Conservation (phyloP, 306 rosid species). For the Lathyrus aphaca region DNA sequence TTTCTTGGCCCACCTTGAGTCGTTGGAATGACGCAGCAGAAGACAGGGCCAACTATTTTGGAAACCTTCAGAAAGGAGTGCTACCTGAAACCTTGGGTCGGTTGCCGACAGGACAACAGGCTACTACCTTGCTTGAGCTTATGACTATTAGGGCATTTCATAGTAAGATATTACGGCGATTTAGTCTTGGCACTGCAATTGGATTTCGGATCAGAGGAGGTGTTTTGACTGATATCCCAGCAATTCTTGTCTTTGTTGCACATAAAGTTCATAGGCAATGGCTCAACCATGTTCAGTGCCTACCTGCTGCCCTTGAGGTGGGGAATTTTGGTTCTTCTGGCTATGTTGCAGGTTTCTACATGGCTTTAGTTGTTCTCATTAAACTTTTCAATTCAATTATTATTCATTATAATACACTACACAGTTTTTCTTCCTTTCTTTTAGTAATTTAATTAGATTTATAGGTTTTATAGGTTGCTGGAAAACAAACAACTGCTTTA, state of each 20-base stretch:
- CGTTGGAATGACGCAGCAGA: slow-evolving; percentile 86
- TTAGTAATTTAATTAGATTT: slow-evolving; percentile 11
- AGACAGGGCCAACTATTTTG: slow-evolving; percentile 88
- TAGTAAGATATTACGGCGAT: slow-evolving; percentile 87
- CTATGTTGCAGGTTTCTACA: slow-evolving; percentile 54
- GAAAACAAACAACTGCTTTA: slow-evolving; percentile 18
- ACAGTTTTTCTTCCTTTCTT: background rate
- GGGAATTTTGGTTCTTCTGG: slow-evolving; percentile 60
- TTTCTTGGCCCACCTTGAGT: slow-evolving; percentile 97
- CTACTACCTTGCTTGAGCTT: slow-evolving; percentile 95
- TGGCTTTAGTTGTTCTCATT: slow-evolving; percentile 49
- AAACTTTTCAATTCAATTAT: slow-evolving; percentile 23
- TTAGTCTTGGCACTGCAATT: slow-evolving; percentile 96
- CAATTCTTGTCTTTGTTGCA: slow-evolving; percentile 97
- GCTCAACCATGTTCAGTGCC: slow-evolving; percentile 75
- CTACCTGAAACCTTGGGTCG: slow-evolving; percentile 90
- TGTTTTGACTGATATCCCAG: slow-evolving; percentile 85
- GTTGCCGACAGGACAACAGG: slow-evolving; percentile 91
- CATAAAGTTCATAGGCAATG: slow-evolving; percentile 96
- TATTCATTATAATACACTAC: slow-evolving; percentile 6
- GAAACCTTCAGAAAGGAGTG: slow-evolving; percentile 93
- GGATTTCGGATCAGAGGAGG: slow-evolving; percentile 96
- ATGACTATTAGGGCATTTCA: slow-evolving; percentile 99
- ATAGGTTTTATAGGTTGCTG: slow-evolving; percentile 1
- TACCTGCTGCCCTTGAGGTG: slow-evolving; percentile 99